These are phyloP conservation scores for Colletotrichum euphorbiae DNA, from an alignment of 2,329 filamentous ascomycete species.

Conservation along the genomic window DNA sequence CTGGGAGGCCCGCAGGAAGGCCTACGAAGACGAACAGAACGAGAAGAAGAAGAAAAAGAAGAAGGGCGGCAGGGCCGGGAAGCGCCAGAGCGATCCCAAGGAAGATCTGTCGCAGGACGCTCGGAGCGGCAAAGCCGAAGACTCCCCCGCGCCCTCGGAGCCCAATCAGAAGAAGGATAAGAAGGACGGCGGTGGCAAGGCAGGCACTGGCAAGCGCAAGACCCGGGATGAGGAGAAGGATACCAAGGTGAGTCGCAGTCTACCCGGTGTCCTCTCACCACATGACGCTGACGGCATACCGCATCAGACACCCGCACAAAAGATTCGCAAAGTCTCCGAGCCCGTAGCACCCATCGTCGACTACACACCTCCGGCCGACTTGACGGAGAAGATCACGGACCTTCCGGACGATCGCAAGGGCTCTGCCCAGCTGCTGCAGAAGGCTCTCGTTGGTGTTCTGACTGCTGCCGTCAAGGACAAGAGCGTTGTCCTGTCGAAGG, in stretches of 20 bases:
- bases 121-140: conserved; percentile 47
- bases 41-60: conserved; percentile 65
- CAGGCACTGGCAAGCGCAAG: conserved; percentile 66
- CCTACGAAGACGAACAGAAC: conserved; percentile 71
- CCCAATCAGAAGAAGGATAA: conserved; percentile 60
- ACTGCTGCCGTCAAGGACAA: conserved; percentile 74
- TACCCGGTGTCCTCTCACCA: too few relatives aligned
- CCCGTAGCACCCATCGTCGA: conserved; percentile 53
- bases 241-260: conserved; percentile 56
- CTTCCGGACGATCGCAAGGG: conserved; percentile 74
- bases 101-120: conserved; percentile 50
- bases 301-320: conserved; percentile 55
- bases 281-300: neutral
- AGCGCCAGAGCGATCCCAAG: conserved; percentile 73
- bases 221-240: conserved; percentile 65
- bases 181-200: conserved; percentile 57
- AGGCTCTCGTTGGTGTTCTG: conserved; percentile 75
- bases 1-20: conserved; percentile 79
- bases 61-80: conserved; percentile 70
- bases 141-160: conserved; percentile 55
- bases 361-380: conserved; percentile 64
- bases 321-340: conserved; percentile 68
- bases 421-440: conserved; percentile 77
- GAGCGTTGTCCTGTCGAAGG: conserved; percentile 71
- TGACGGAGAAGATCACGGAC: conserved; percentile 63